Evolutionary conservation across 1,284 basidiomycete species (phyloP), one percentile per base, ranked within the genome.

Genomic region (Trametes sp.): DNA sequence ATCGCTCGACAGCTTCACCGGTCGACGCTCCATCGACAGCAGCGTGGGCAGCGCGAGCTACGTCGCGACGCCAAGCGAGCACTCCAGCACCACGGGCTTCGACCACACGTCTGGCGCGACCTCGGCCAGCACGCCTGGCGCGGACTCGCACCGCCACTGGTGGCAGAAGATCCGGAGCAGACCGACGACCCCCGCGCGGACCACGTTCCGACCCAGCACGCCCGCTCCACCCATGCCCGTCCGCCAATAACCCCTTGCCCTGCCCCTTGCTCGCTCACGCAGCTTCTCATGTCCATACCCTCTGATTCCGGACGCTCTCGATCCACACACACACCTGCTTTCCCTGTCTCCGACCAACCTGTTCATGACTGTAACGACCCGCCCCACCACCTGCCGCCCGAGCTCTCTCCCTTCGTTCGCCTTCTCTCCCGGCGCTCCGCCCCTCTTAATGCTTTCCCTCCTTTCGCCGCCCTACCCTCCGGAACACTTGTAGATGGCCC

Each of bases 121-220:
- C 31, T 48, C 62, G n/a, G 42, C n/a, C 0, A 51, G 54, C 31
- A 45, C 61, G 28, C n/a, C 62, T 24, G 51, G 54, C 19, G 60
- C 70, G 38, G 64, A 64, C 4, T 52, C 61, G 33, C 63, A 68
- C 44, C 62, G 64, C 44, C 69, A 70, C 38, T 74, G 73, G 73
- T 74, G 73, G 73, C 70, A 69, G 59, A 74, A 73, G 59, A 70
- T 72, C 49, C 69, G 70, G 16, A 71, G 66, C 42, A 66, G 64
- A 6, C 72, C 70, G 29, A 57, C 24, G 13, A 67, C 66, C 19
- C 64, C 66, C 2, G 56, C 58, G 4, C 48, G 57, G n/a, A 45
- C 61, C 26, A 29, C 50, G 9, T 62, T 70, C 63, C 59, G 66
- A 10, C 68, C 70, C 6, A 54, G 52, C 41, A 67, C 68, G 8